Percentiles rank a stretch among this genome's conserved stretches.
These are phyloP conservation scores for Russula sp. DNA, from an alignment of 768 basidiomycete genomes.

Conservation along the genomic window DNA sequence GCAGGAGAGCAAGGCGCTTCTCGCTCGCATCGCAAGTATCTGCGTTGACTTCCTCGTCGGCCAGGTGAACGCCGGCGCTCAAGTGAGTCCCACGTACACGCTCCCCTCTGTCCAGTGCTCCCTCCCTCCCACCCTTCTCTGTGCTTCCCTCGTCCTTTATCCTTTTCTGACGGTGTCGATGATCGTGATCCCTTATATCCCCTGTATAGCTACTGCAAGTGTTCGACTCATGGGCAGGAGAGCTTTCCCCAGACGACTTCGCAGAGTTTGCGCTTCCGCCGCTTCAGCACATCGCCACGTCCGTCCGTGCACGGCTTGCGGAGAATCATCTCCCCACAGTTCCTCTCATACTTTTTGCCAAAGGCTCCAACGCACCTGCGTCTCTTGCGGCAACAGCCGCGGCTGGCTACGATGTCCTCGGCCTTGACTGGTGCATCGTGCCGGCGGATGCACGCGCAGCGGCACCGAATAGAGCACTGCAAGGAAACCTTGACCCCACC, in stretches of 20 bases:
- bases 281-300: slow-evolving; percentile 59
- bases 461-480: slow-evolving; percentile 62
- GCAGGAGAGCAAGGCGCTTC: slow-evolving; percentile 68
- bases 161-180: neutral
- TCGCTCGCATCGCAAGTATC: slow-evolving; percentile 77
- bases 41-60: slow-evolving; percentile 88
- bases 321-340: slow-evolving; percentile 47
- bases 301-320: slow-evolving; percentile 54
- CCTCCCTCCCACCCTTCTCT: neutral
- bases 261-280: slow-evolving; percentile 75
- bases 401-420: slow-evolving; percentile 79
- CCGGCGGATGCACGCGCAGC: slow-evolving; percentile 59
- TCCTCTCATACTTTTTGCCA: slow-evolving; percentile 91
- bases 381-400: slow-evolving; percentile 43
- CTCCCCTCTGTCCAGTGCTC: neutral
- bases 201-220: slow-evolving; percentile 76
- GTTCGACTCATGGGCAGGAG: slow-evolving; percentile 95
- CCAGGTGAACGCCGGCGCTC: slow-evolving; percentile 92
- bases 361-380: slow-evolving; percentile 79
- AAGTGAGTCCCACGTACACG: slow-evolving; percentile 46
- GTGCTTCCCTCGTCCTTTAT: neutral
- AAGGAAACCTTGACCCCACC: slow-evolving; percentile 91
- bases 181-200: neutral
- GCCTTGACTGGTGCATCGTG: slow-evolving; percentile 88
- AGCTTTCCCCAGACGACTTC: slow-evolving; percentile 87